Evolutionary conservation across 176 grass and related monocot species (phyloP), one percentile per base, ranked within the genome.

Genomic region (Poa annua): DNA sequence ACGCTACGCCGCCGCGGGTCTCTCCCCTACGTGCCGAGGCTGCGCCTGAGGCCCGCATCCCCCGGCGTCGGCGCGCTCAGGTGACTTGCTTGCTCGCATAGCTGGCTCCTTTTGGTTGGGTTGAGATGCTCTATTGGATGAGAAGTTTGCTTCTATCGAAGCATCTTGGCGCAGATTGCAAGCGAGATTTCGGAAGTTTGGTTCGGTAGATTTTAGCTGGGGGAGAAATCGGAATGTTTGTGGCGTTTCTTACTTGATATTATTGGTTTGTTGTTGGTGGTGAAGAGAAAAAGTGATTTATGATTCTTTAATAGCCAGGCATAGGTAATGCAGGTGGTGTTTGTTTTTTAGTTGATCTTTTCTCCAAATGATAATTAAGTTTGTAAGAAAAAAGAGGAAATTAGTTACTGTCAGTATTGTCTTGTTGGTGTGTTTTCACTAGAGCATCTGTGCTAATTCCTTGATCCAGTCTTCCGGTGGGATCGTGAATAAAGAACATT

Each of bases 31-130:
- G 66, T 75, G 44, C 72, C 75, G 57, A 42, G 41, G 48, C 50
- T 83, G 67, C 83, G 74, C 65, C 80, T 90, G 57, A 86, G 59
- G 84, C 36, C 59, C 48, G 29, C 49, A 21, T 74, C 48, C 56
- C 79, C 57, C 26, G 60, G 57, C 65, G 48, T 21, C 80, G 68
- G 48, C 59, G 68, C 80, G 26, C 84, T 90, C 75, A 86, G 88
- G 88, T 89, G 72, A 90, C 29, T 78, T 78, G 56, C 1, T 26
- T 71, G 48, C 6, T 24, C 57, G 60, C 39, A 45, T 55, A 81
- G 48, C 49, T 38, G 34, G 54, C 13, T 63, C 33, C 11, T 77
- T 82, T 77, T 51, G 26, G 49, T 25, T 9, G 42, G 44, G 47
- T 66, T 53, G 47, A 41, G 14, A 7, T 51, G 71, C 45, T 47